phyloP scores from a whole-genome alignment of 2,329 filamentous ascomycete species.

The Fusarium sp. region DNA sequence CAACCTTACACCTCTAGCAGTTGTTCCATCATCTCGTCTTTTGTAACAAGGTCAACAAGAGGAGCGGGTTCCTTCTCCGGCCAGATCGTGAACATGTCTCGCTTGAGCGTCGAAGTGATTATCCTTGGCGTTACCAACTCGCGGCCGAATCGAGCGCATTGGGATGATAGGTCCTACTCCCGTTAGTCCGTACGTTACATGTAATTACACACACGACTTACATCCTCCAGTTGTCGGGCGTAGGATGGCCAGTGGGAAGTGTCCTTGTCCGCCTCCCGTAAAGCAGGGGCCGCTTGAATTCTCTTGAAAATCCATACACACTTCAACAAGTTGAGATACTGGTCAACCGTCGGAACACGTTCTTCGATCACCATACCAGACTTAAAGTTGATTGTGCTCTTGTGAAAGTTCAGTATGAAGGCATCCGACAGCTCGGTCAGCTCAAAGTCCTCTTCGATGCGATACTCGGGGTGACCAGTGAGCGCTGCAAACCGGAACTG shows the following conservation, averaged over 20 bases:
- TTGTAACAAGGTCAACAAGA: conserved; percentile 46
- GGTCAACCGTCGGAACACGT: conserved; percentile 33
- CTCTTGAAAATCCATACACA: conserved; percentile 46
- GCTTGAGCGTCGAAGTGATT: conserved; percentile 17
- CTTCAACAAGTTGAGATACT: conserved; percentile 48
- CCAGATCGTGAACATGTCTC: conserved; percentile 46
- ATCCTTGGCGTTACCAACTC: conserved; percentile 43
- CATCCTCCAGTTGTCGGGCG: conserved; percentile 45
- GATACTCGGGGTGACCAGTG: conserved; percentile 33
- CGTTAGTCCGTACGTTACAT: conserved; percentile 1
- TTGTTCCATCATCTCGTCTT: conserved; percentile 48
- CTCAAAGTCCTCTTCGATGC: conserved; percentile 34
- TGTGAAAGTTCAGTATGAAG: conserved; percentile 45
- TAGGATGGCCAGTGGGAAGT: conserved; percentile 51
- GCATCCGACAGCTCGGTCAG: conserved; percentile 46
- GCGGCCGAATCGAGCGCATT: conserved; percentile 41
- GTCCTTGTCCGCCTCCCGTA: conserved; percentile 22
- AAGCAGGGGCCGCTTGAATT: conserved; percentile 27
- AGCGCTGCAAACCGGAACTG: conserved; percentile 39
- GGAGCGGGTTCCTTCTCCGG: conserved; percentile 41
- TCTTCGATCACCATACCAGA: conserved; percentile 43
- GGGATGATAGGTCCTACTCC: conserved; percentile 40
- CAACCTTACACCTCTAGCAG: conserved; percentile 42
- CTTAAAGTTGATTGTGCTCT: conserved; percentile 39
- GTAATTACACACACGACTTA: conserved; percentile 9